Base-by-base conservation (phyloP, 179 eudicot species). In the Spergularia azorica region DNA sequence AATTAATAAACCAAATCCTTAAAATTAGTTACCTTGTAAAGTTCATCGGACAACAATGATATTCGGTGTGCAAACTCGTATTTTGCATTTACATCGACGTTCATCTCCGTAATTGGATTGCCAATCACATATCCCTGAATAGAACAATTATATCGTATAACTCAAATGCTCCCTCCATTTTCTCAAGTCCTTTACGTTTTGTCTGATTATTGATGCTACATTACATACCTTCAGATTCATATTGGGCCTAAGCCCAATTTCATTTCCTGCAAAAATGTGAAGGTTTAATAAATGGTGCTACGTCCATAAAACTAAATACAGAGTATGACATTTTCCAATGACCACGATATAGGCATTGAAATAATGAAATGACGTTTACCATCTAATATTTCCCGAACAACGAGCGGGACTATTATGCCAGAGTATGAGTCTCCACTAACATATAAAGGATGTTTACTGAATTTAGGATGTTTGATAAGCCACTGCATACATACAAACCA, bases 351-450 rank as follows among this genome's bases (percentile, higher is more conserved):
- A 46, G 6, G 46, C 4, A 10, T 32, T 5, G 7, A 11, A 48
- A 43, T 55, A 50, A 5, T 48, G 0, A 9, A 2, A 64, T 9
- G 8, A 32, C 0, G 52, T 26, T 50, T 74, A 80, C 83, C 83
- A 36, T 76, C 60, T 16, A 80, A 1, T 9, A 80, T 80, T 2
- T 76, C 58, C 41, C 75, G 75, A 32, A 76, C 73, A 13, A 80
- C 66, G 6, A 75, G 52, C 8, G 83, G 79, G 51, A 75, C 61
- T 12, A 63, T 21, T 2, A 38, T 63, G 48, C 83, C 83, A 3
- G 68, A 9, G 52, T 80, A 80, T 5, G 83, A 80, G 78, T 80
- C 83, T 4, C 79, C 79, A 0, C 67, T 6, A 56, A 80, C 15
- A 39, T 80, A 80, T 1, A 80, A 60, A 0, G 76, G 72, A 57